Evolutionary conservation across 768 basidiomycete genomes (phyloP).

Genomic region (Naganishia vishniacii): DNA sequence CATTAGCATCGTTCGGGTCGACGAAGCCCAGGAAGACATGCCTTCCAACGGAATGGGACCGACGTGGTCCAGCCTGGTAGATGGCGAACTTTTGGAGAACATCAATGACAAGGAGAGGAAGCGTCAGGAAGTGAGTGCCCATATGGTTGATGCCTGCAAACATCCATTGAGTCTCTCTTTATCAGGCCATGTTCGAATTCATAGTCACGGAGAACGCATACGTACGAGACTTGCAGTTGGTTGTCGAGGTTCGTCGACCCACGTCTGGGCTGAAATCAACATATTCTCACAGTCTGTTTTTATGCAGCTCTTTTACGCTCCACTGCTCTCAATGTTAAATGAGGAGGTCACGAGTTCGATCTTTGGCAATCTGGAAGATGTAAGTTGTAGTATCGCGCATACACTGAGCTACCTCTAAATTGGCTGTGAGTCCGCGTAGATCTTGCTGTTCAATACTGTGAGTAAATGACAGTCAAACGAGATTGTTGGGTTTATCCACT

Average conservation of each 20-base stretch:
- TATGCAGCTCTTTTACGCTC: constrained; percentile 73
- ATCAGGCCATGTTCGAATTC: constrained; percentile 86
- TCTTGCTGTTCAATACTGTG: constrained; percentile 80
- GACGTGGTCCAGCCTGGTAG: constrained; percentile 91
- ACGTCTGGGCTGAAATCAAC: background rate
- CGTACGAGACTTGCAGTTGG: constrained; percentile 82
- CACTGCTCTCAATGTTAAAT: constrained; percentile 65
- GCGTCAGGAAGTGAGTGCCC: constrained; percentile 68
- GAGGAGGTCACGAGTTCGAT: constrained; percentile 71
- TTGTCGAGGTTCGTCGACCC: constrained; percentile 72
- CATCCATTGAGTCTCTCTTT: no score
- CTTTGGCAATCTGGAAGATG: constrained; percentile 87
- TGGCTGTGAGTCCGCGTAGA: constrained; percentile 34
- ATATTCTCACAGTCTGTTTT: background rate
- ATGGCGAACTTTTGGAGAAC: constrained; percentile 72
- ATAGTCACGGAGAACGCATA: constrained; percentile 86
- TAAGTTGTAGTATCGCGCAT: background rate
- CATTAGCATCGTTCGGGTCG: constrained; percentile 19
- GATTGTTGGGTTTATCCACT: background rate
- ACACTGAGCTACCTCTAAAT: background rate
- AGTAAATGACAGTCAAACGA: no score
- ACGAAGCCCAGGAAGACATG: background rate
- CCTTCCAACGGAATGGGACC: constrained; percentile 44
- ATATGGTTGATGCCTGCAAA: no score
- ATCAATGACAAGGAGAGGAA: constrained; percentile 73